Evolutionary conservation across 805 yeast species (phyloP).

Genomic region (Blastobotrys robertii): DNA sequence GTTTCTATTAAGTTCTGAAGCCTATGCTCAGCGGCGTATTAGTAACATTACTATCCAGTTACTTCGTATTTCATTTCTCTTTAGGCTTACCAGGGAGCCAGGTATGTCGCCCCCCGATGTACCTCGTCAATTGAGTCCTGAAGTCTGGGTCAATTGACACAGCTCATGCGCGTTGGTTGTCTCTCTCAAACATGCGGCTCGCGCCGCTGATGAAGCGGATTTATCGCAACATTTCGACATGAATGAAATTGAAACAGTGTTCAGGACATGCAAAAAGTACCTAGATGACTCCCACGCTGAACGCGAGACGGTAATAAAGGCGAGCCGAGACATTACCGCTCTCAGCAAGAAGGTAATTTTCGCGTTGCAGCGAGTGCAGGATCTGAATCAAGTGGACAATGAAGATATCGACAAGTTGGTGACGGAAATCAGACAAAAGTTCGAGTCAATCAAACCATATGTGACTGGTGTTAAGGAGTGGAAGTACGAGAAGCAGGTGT

Average conservation of each 20-base stretch:
- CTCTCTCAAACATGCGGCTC: not conserved
- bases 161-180: no score
- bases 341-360: slow-evolving; percentile 30
- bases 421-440: not conserved
- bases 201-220: not conserved
- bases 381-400: not conserved
- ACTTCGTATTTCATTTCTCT: no score
- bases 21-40: no score
- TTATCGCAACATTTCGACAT: not conserved
- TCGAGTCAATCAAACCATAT: not conserved
- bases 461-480: slow-evolving; percentile 7
- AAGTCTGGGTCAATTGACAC: no score
- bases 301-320: slow-evolving; percentile 29
- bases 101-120: no score
- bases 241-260: not conserved
- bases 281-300: slow-evolving; percentile 26
- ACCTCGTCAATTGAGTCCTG: no score
- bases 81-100: no score
- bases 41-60: no score
- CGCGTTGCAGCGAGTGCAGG: slow-evolving; percentile 17
- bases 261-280: slow-evolving; percentile 1
- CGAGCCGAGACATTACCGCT: slow-evolving; percentile 32
- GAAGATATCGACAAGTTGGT: not conserved
- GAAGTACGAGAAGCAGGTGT: slow-evolving; percentile 12
- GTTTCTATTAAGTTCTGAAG: no score